phyloP scores from a whole-genome alignment of 495 filamentous ascomycete species.

The Pseudevernia furfuracea region DNA sequence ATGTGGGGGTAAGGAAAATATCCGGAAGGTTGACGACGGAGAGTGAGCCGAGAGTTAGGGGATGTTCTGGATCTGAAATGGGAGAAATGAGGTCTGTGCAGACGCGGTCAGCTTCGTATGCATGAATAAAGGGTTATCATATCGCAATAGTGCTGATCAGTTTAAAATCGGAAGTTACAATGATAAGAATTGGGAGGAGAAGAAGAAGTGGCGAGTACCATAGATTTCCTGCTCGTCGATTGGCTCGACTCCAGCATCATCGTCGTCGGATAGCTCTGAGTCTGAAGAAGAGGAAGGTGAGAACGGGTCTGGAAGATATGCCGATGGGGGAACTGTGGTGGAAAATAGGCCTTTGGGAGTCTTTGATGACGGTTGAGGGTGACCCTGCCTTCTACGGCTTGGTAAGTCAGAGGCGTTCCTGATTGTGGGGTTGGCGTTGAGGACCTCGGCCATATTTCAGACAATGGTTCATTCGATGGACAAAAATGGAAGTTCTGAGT shows the following conservation, averaged over 20 bases:
- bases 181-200: background rate
- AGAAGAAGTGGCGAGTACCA: conserved; percentile 42
- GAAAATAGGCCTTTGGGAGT: conserved; percentile 44
- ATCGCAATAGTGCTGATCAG: background rate
- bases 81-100: conserved; percentile 77
- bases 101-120: conserved; percentile 2
- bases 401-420: conserved; percentile 85
- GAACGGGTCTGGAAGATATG: conserved; percentile 50
- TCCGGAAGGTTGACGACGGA: conserved; percentile 91
- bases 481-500: background rate
- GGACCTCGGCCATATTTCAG: conserved; percentile 43
- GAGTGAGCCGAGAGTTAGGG: conserved; percentile 81
- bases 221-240: conserved; percentile 97
- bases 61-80: conserved; percentile 94
- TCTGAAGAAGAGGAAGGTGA: conserved; percentile 30
- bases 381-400: conserved; percentile 53
- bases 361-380: conserved; percentile 30
- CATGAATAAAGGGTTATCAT: background rate
- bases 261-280: conserved; percentile 45
- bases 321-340: conserved; percentile 36
- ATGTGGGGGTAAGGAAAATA: conserved; percentile 61
- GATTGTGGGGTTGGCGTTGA: conserved; percentile 94
- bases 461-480: background rate
- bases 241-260: conserved; percentile 61
- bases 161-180: too few species aligned